A percentile compares a stretch with the other conserved stretches of the same genome.
Evolutionary conservation across 2,329 filamentous ascomycete species (phyloP).

Genomic region (Bipolaris bicolor): DNA sequence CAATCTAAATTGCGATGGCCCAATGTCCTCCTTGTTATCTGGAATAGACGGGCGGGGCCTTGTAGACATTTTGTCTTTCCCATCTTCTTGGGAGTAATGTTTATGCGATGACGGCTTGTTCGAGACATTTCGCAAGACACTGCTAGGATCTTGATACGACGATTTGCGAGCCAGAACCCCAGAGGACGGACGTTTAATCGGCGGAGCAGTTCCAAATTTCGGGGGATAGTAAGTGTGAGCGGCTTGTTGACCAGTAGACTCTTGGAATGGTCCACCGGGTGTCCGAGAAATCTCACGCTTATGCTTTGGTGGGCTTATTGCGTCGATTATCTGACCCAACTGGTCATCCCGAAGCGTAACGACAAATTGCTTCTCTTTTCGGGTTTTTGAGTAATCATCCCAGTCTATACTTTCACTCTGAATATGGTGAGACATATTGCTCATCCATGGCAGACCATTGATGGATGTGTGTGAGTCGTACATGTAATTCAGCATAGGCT

Average conservation of each 20-base stretch:
- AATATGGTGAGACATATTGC: conserved; percentile 2
- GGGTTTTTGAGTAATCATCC: conserved; percentile 14
- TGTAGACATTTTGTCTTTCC: conserved; percentile 5
- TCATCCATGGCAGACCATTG: conserved; percentile 20
- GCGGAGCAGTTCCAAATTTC: conserved; percentile 23
- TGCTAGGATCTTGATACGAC: conserved; percentile 31
- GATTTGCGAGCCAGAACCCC: conserved; percentile 33
- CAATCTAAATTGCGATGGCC: conserved; percentile 15
- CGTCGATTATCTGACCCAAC: conserved; percentile 35
- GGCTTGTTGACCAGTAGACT: conserved; percentile 8
- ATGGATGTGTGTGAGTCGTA: conserved; percentile 15
- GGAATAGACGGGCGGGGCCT: conserved; percentile 14
- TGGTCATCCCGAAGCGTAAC: conserved; percentile 39
- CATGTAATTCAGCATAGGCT: conserved; percentile 27
- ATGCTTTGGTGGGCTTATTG: conserved; percentile 56
- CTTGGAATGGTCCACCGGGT: conserved; percentile 2
- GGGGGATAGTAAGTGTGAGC: conserved; percentile 19
- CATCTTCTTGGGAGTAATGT: not conserved
- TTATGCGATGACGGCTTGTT: conserved; percentile 20
- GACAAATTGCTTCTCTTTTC: conserved; percentile 25
- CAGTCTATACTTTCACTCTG: conserved; percentile 3
- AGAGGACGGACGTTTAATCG: conserved; percentile 29
- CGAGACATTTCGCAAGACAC: conserved; percentile 13
- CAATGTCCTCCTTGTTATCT: conserved; percentile 30
- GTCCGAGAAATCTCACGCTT: conserved; percentile 57